Evolutionary conservation across 2,329 filamentous ascomycete species (phyloP).

Genomic region (Diaporthe helianthi): DNA sequence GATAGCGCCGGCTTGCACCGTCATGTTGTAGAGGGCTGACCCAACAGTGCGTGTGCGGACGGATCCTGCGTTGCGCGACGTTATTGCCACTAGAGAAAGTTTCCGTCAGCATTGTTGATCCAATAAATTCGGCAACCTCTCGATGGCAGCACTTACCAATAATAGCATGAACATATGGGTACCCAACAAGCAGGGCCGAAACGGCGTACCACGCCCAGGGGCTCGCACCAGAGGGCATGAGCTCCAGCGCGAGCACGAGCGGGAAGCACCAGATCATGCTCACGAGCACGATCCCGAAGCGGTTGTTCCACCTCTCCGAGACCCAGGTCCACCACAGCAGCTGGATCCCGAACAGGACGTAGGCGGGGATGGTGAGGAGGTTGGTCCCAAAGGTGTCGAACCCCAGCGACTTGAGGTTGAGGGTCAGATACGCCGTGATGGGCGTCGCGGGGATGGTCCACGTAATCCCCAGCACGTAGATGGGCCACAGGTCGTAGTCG

Average conservation of each 20-base stretch:
- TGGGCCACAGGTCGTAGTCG: conserved; percentile 37
- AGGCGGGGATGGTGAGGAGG: conserved; percentile 43
- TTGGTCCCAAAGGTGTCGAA: conserved; percentile 38
- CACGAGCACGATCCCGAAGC: conserved; percentile 51
- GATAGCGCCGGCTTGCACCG: conserved; percentile 53
- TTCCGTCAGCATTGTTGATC: background rate
- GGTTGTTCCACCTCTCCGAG: conserved; percentile 52
- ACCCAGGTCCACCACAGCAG: conserved; percentile 56
- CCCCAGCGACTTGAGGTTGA: conserved; percentile 34
- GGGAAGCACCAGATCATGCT: conserved; percentile 60
- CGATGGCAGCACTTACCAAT: conserved; percentile 38
- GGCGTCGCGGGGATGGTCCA: conserved; percentile 46
- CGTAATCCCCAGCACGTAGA: conserved; percentile 43
- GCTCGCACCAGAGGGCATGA: conserved; percentile 44
- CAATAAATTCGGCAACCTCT: accelerated
- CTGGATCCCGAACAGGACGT: conserved; percentile 53
- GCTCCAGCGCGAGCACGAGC: conserved; percentile 53
- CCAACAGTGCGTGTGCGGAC: conserved; percentile 69
- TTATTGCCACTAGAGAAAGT: conserved; percentile 61
- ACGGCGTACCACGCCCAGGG: conserved; percentile 56
- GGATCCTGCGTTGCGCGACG: conserved; percentile 66
- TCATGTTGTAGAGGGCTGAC: conserved; percentile 67
- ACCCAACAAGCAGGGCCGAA: conserved; percentile 52
- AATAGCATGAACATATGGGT: conserved; percentile 52
- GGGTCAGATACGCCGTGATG: conserved; percentile 33